phyloP scores from a whole-genome alignment of 345 rosid genomes.

The Bretschneidera sinensis region DNA sequence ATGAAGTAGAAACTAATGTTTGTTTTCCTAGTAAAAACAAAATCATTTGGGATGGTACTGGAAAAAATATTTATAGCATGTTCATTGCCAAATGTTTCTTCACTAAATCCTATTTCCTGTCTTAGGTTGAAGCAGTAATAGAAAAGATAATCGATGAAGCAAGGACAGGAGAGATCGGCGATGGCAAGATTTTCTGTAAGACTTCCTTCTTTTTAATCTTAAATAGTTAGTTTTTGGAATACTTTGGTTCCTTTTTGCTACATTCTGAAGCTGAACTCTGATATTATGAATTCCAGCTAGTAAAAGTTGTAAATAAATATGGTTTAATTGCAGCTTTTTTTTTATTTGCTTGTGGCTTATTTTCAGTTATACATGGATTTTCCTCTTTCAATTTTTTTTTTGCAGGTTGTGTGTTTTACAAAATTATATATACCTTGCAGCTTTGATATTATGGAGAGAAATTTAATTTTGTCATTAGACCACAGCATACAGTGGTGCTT shows the following conservation, averaged over 20 bases:
- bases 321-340: neutral
- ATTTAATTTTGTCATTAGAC: too few relatives aligned
- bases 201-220: neutral
- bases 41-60: neutral
- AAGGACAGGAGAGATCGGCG: constrained; percentile 87
- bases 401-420: neutral
- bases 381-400: too few relatives aligned
- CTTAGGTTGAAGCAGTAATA: constrained; percentile 77
- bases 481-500: too few relatives aligned
- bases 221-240: neutral
- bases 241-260: neutral
- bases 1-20: neutral
- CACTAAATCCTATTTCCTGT: neutral
- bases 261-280: too few relatives aligned
- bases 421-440: too few relatives aligned
- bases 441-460: too few relatives aligned
- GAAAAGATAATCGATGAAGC: constrained; percentile 64
- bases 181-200: constrained; percentile 82
- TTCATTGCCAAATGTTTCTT: neutral
- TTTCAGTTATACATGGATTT: neutral
- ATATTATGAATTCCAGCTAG: neutral
- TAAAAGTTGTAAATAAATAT: too few relatives aligned
- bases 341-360: neutral
- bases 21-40: neutral
- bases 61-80: neutral